Base-by-base conservation (phyloP, 495 filamentous ascomycete genomes). In the Amniculicola lignicola region DNA sequence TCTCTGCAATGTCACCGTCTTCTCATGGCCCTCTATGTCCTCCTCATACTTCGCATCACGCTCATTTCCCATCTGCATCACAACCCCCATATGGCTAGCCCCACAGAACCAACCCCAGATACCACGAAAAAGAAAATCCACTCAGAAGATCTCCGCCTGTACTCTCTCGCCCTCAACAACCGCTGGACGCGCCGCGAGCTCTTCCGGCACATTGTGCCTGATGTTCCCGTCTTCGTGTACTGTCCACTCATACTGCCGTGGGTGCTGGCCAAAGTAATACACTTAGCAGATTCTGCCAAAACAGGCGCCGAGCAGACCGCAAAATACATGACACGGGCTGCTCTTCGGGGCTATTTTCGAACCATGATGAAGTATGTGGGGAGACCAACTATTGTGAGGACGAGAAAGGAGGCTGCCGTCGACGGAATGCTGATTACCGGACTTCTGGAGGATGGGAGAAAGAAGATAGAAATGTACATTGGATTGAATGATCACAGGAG, bases 91-190 rank as follows among this genome's bases (percentile, higher is more conserved):
- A 54, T 54, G 51, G 2, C 51, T 28, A 19, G n/a, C n/a, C n/a
- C n/a, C n/a, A n/a, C n/a, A n/a, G n/a, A n/a, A n/a, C n/a, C n/a
- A n/a, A n/a, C n/a, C n/a, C n/a, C n/a, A n/a, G n/a, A 9, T 15
- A 7, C 15, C 21, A n/a, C 42, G 21, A 39, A 56, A 39, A 47
- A 39, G 31, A 24, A 55, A 27, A 28, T 56, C 23, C 16, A 39
- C n/a, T 35, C 28, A 10, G 52, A 56, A 37, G 52, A 56, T 31
- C 42, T 38, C 14, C 41, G 35, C 1, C 14, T 56, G 42, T 56
- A 45, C 24, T 54, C 44, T 1, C 43, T 57, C 7, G 54, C 54
- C 22, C 38, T 51, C 6, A 43, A 43, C 16, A 43, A 51, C 43
- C 23, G 37, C n/a, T 44, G 25, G 45, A 15, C 38, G 19, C 43